Evolutionary conservation across 768 basidiomycete species (phyloP).

Genomic region (Imleria badia): DNA sequence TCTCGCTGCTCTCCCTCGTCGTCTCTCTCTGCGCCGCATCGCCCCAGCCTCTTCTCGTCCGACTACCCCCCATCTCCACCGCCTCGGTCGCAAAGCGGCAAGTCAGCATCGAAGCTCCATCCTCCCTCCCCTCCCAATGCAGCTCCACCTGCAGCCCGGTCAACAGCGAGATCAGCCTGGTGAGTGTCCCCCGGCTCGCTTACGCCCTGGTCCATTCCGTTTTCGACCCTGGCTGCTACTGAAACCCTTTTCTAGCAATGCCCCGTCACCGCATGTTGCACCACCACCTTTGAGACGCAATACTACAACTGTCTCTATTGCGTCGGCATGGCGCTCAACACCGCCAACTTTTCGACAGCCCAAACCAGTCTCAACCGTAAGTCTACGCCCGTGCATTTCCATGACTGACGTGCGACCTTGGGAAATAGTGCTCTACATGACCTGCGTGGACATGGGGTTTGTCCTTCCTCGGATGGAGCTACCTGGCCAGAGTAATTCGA

Average conservation of each 20-base stretch:
- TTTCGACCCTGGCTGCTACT: not conserved
- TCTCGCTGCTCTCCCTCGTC: conserved; percentile 3
- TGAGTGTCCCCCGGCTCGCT: conserved; percentile 5
- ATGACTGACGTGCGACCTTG: too few species aligned
- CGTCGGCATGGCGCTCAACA: conserved; percentile 28
- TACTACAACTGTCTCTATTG: conserved; percentile 47
- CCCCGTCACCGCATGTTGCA: conserved; percentile 38
- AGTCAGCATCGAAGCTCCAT: conserved; percentile 5
- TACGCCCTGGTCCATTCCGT: not conserved
- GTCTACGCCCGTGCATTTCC: not conserved
- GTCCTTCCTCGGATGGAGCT: conserved; percentile 23
- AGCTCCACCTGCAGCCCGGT: conserved; percentile 23
- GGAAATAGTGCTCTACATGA: conserved; percentile 21
- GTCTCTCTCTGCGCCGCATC: conserved; percentile 1
- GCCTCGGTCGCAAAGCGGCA: conserved; percentile 18
- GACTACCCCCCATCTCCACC: not conserved
- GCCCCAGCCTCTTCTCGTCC: conserved; percentile 1
- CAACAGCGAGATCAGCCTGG: conserved; percentile 23
- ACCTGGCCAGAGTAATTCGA: conserved; percentile 25
- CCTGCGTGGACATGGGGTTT: conserved; percentile 28
- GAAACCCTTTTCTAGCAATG: conserved; percentile 31
- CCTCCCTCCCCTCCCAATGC: conserved; percentile 25
- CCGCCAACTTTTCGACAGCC: conserved; percentile 26
- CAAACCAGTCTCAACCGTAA: conserved; percentile 39
- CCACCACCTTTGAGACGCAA: conserved; percentile 35